Evolutionary conservation across 2,329 filamentous ascomycete genomes (phyloP).

Genomic region (Penicillium concentricum): DNA sequence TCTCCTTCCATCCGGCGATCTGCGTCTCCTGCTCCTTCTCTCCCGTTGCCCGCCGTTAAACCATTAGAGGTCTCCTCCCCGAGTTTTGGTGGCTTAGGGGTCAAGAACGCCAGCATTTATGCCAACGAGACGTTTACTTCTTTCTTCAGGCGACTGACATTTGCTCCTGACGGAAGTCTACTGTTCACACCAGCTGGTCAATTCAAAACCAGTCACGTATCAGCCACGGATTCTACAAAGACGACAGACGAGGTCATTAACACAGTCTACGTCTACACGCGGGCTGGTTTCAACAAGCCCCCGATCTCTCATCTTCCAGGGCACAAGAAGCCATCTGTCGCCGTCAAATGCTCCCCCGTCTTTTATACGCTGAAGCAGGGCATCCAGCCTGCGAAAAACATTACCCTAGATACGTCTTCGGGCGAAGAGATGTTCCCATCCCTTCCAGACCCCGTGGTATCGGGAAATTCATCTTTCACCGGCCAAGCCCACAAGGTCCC

Average conservation of each 20-base stretch:
- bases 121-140: slow-evolving; percentile 96
- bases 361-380: slow-evolving; percentile 77
- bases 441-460: slow-evolving; percentile 76
- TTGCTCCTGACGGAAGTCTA: slow-evolving; percentile 91
- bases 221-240: slow-evolving; percentile 67
- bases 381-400: slow-evolving; percentile 72
- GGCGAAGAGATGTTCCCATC: slow-evolving; percentile 78
- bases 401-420: slow-evolving; percentile 92
- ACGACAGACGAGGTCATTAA: slow-evolving; percentile 84
- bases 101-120: slow-evolving; percentile 86
- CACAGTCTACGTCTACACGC: slow-evolving; percentile 96
- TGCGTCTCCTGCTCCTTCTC: slow-evolving; percentile 86
- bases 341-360: slow-evolving; percentile 88
- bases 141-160: slow-evolving; percentile 90
- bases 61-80: slow-evolving; percentile 86
- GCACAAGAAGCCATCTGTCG: slow-evolving; percentile 97
- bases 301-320: slow-evolving; percentile 92
- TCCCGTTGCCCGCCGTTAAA: slow-evolving; percentile 94
- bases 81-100: slow-evolving; percentile 60
- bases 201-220: slow-evolving; percentile 76
- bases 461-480: slow-evolving; percentile 49
- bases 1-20: slow-evolving; percentile 78
- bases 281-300: slow-evolving; percentile 93
- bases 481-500: slow-evolving; percentile 70
- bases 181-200: slow-evolving; percentile 93